Percentiles rank a stretch among this genome's conserved stretches.
phyloP scores from a whole-genome alignment of 139 green algal genomes.

The Volvox reticuliferus region DNA sequence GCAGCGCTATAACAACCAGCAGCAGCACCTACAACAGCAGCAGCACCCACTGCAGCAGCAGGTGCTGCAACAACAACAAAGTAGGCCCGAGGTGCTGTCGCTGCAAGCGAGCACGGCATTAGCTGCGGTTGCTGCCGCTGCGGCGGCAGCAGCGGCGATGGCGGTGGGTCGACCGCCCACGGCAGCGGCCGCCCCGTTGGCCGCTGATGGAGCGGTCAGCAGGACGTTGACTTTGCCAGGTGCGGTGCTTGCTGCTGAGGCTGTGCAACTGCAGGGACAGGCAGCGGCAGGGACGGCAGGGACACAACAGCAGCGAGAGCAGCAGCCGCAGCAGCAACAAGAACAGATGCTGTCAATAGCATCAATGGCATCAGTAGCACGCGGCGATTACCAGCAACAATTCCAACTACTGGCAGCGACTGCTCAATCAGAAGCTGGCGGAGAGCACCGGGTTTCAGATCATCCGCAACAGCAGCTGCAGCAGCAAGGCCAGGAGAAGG shows the following conservation, averaged over 20 bases:
- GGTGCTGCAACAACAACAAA: neutral
- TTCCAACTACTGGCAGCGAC: too few relatives aligned
- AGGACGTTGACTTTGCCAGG: too few relatives aligned
- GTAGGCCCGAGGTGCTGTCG: neutral
- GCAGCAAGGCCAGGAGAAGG: too few relatives aligned
- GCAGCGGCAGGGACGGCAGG: too few relatives aligned
- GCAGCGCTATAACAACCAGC: neutral
- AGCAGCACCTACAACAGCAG: too few relatives aligned
- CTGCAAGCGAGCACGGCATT: neutral
- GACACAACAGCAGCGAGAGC: neutral
- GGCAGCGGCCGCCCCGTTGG: neutral
- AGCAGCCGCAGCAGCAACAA: neutral
- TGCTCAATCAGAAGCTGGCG: too few relatives aligned
- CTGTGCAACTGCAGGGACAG: too few relatives aligned
- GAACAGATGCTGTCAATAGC: neutral
- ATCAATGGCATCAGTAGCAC: neutral
- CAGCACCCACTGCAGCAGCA: neutral
- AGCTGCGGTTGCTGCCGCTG: neutral
- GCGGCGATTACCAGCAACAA: neutral
- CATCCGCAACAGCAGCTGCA: too few relatives aligned
- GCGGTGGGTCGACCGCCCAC: neutral
- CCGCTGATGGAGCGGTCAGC: neutral
- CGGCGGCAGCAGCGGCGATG: neutral
- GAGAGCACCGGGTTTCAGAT: too few relatives aligned
- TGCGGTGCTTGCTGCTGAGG: too few relatives aligned